These are phyloP conservation scores for Pythium folliculosum DNA, from an alignment of 352 stramenopile genomes.

Conservation along the genomic window DNA sequence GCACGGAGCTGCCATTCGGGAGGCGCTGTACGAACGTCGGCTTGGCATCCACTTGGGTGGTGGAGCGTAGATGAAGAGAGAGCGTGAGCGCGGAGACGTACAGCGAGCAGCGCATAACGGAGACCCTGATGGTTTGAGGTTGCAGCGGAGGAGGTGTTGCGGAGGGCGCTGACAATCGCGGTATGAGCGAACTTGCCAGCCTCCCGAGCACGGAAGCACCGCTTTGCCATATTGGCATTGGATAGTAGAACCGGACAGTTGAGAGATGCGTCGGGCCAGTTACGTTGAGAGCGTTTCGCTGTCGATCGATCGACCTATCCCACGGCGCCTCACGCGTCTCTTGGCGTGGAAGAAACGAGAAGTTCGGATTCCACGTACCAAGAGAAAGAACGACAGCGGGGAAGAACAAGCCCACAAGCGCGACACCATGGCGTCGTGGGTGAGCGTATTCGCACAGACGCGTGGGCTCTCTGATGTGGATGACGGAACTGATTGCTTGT, in stretches of 20 bases:
- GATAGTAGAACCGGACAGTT: not conserved
- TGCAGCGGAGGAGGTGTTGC: too few species aligned
- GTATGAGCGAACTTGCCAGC: conserved; percentile 5
- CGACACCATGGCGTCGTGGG: conserved; percentile 30
- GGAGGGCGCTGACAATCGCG: conserved; percentile 4
- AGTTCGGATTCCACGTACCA: not conserved
- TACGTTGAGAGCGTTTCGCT: conserved; percentile 14
- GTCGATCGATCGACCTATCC: not conserved
- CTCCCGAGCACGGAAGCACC: too few species aligned
- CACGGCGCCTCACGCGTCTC: conserved; percentile 10
- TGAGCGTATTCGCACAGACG: conserved; percentile 5
- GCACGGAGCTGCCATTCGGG: conserved; percentile 55
- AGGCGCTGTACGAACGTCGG: conserved; percentile 58
- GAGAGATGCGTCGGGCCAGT: conserved; percentile 10
- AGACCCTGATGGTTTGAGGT: not conserved
- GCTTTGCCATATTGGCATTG: too few species aligned
- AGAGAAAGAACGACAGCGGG: not conserved
- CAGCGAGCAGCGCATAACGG: not conserved
- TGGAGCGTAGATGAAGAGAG: not conserved
- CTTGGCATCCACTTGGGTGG: conserved; percentile 5
- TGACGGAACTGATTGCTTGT: not conserved
- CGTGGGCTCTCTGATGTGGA: not conserved
- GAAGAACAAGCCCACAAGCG: not conserved
- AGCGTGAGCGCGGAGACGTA: not conserved
- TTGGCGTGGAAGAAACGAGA: conserved; percentile 13